These are phyloP conservation scores for Pleurozium schreberi DNA, from an alignment of 225 moss, liverwort and hornwort genomes.

Conservation along the genomic window DNA sequence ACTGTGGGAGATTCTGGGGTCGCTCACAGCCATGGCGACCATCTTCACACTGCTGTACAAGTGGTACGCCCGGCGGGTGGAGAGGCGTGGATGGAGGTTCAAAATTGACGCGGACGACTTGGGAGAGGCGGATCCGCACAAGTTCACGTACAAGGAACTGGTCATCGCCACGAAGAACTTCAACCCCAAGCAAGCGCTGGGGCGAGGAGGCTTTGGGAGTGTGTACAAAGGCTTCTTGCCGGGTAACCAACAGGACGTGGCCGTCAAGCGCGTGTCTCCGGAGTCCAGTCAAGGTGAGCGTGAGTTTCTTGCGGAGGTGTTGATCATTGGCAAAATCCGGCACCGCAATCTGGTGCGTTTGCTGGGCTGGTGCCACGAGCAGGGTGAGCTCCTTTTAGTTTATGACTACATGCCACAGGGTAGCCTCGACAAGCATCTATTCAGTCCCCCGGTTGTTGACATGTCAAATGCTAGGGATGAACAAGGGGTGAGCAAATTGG, in stretches of 20 bases:
- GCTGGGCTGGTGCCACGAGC: not conserved
- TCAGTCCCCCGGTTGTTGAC: not conserved
- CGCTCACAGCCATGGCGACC: not conserved
- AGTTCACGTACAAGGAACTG: not conserved
- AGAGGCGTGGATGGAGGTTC: not conserved
- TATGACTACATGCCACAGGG: not conserved
- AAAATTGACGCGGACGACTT: not conserved
- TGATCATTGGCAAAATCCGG: not conserved
- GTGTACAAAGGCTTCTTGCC: not conserved
- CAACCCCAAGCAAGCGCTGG: not conserved
- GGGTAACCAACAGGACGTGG: not conserved
- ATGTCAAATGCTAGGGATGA: not conserved
- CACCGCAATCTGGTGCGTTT: not conserved
- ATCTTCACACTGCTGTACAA: not conserved
- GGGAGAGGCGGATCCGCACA: not conserved
- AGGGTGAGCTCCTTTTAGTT: not conserved
- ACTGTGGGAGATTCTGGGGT: too few species aligned
- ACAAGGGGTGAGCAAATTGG: not conserved
- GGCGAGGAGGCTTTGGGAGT: not conserved
- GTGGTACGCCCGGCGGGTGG: not conserved
- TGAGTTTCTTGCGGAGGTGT: not conserved
- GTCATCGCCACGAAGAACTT: not conserved
- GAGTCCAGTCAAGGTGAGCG: not conserved
- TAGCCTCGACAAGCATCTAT: not conserved
- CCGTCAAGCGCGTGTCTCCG: not conserved